Evolutionary conservation across 1,139 yeast species (phyloP).

Genomic region (Yamadazyma taylorii): DNA sequence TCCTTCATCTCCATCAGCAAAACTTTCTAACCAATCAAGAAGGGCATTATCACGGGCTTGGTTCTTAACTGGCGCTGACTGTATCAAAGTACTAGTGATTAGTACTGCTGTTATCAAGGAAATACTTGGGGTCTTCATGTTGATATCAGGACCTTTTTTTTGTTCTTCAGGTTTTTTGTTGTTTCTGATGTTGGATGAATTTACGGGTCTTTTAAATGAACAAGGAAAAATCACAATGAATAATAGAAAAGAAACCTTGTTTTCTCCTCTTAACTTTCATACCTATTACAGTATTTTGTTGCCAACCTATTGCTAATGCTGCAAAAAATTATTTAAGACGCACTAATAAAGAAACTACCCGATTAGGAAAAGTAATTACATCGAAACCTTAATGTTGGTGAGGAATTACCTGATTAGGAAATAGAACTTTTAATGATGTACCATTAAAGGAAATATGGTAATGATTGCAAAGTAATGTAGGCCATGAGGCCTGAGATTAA

Average conservation of each 20-base stretch:
- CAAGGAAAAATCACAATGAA: background rate
- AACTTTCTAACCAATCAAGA: conserved; percentile 5
- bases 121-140: conserved; percentile 6
- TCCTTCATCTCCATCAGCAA: conserved; percentile 5
- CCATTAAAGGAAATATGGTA: no score
- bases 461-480: no score
- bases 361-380: conserved; percentile 9
- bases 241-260: no score
- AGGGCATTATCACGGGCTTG: conserved; percentile 2
- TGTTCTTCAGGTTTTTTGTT: no score
- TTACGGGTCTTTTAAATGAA: background rate
- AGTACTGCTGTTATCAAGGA: conserved; percentile 6
- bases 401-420: conserved; percentile 1
- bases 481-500: no score
- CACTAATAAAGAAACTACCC: conserved; percentile 5
- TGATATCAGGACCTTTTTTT: no score
- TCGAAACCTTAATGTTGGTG: background rate
- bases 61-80: conserved; percentile 14
- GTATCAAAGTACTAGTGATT: background rate
- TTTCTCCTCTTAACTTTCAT: no score
- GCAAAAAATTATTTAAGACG: background rate
- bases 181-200: background rate
- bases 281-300: conserved; percentile 1
- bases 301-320: background rate
- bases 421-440: background rate